A percentile compares a stretch with the other conserved stretches of the same genome.
These are phyloP conservation scores for Alternaria conjuncta DNA, from an alignment of 2,329 filamentous ascomycete genomes.

Conservation along the genomic window DNA sequence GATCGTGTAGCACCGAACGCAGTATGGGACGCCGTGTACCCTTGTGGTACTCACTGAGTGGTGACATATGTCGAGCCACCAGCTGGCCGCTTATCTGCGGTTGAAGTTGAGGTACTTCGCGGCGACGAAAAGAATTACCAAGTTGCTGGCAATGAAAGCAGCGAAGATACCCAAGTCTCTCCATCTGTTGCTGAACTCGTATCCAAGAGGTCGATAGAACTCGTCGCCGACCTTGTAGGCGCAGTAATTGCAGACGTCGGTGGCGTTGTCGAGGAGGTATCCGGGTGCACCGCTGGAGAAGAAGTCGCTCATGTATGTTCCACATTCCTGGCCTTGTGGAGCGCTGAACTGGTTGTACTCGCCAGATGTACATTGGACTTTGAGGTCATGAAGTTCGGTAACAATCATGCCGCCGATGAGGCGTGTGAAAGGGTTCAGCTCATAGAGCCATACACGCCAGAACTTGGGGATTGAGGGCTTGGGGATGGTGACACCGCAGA, in stretches of 20 bases:
- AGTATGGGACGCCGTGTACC: background rate
- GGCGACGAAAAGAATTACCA: slow-evolving; percentile 68
- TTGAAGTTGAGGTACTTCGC: slow-evolving; percentile 60
- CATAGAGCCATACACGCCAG: slow-evolving; percentile 81
- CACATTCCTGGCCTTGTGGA: slow-evolving; percentile 71
- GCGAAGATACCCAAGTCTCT: slow-evolving; percentile 80
- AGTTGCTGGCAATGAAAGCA: slow-evolving; percentile 78
- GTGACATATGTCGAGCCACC: background rate
- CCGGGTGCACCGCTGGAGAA: slow-evolving; percentile 72
- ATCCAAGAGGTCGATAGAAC: slow-evolving; percentile 73
- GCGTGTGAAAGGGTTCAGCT: slow-evolving; percentile 83
- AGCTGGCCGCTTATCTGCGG: slow-evolving; percentile 28
- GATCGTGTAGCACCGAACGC: background rate
- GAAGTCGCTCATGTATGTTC: slow-evolving; percentile 76
- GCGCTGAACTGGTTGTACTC: slow-evolving; percentile 75
- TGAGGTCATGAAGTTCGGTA: slow-evolving; percentile 72
- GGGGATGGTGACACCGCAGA: slow-evolving; percentile 87
- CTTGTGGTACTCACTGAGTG: background rate
- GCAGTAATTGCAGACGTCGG: slow-evolving; percentile 77
- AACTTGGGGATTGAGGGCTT: slow-evolving; percentile 77
- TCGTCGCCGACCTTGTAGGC: slow-evolving; percentile 80
- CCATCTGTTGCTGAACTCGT: slow-evolving; percentile 75
- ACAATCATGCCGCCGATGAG: slow-evolving; percentile 81
- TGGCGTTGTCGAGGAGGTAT: slow-evolving; percentile 72
- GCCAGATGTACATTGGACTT: slow-evolving; percentile 64